A percentile compares a stretch with the other conserved stretches of the same genome.
Conservation (phyloP, 345 rosid genomes). For the Sisymbrium irio region DNA sequence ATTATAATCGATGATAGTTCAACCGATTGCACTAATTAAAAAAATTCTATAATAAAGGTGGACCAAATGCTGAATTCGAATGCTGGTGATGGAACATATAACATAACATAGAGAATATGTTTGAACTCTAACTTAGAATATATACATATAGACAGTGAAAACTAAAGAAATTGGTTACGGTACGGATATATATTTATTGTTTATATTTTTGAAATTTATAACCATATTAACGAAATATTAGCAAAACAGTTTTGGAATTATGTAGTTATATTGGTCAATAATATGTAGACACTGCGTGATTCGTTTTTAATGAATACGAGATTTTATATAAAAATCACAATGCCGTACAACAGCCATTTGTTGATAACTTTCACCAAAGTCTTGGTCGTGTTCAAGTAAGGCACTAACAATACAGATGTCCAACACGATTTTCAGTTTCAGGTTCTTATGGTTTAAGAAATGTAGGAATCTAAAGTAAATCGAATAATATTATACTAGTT, state of each 20-base stretch:
- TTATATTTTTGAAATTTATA: too few relatives aligned
- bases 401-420: neutral
- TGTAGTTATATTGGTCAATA: neutral
- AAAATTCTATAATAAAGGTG: neutral
- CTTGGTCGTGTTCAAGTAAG: neutral
- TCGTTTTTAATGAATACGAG: neutral
- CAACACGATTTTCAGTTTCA: neutral
- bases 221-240: neutral
- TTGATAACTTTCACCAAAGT: neutral
- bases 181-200: too few relatives aligned
- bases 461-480: neutral
- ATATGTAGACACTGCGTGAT: too few relatives aligned
- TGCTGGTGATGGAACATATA: neutral
- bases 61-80: neutral
- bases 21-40: neutral
- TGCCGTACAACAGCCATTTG: neutral
- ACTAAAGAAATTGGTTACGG: neutral
- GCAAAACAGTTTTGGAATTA: neutral
- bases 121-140: too few relatives aligned
- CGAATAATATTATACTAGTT: neutral
- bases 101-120: too few relatives aligned
- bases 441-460: neutral
- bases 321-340: too few relatives aligned
- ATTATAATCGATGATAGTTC: conserved; percentile 13
- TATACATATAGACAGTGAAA: too few relatives aligned